Evolutionary conservation across 371 early-diverging fungal species (phyloP).

Genomic region (Dinochytrium kinnereticum): DNA sequence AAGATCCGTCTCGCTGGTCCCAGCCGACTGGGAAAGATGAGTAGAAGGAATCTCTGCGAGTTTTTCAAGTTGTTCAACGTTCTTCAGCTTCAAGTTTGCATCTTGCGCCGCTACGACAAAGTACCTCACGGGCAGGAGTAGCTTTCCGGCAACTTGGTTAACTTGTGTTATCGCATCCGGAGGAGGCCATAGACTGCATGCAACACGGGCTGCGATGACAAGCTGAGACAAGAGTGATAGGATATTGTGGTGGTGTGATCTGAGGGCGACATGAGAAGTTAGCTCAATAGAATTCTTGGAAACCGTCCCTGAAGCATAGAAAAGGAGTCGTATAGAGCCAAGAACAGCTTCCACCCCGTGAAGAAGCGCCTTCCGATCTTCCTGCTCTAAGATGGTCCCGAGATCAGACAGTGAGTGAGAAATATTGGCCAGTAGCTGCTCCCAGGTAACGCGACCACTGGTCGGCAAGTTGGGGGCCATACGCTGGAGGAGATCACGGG

Average conservation of each 20-base stretch:
- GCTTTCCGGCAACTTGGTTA: conserved; percentile 51
- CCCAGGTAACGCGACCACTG: neutral
- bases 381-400: neutral
- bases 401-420: neutral
- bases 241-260: conserved; percentile 78
- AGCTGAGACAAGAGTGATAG: conserved; percentile 81
- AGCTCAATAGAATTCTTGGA: neutral
- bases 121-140: conserved; percentile 44
- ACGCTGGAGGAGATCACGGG: neutral
- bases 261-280: conserved; percentile 44
- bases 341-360: neutral
- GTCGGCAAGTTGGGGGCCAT: neutral
- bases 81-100: conserved; percentile 27
- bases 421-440: neutral
- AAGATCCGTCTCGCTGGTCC: conserved; percentile 13
- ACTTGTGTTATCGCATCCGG: conserved; percentile 75
- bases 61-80: neutral
- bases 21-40: neutral
- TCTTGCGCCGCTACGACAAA: conserved; percentile 50
- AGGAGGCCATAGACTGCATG: conserved; percentile 81
- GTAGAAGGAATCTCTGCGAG: neutral
- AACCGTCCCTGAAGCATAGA: conserved; percentile 10
- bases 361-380: neutral
- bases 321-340: neutral
- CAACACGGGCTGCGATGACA: conserved; percentile 80